These are phyloP conservation scores for Effrenium voratum DNA, from an alignment of 73 alveolate genomes.

Conservation along the genomic window DNA sequence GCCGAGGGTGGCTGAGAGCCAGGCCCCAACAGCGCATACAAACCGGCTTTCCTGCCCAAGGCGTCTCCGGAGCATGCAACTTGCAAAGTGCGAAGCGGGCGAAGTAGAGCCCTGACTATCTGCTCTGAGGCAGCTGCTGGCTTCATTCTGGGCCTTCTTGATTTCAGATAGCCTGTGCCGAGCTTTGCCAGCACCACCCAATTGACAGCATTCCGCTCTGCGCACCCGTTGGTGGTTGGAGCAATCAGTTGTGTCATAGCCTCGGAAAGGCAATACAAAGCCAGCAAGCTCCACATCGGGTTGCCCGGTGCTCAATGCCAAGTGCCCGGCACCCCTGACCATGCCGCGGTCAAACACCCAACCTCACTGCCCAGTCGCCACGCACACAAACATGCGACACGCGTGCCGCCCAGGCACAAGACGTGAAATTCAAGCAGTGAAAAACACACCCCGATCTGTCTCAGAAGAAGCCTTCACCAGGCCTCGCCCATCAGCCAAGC, in stretches of 20 bases:
- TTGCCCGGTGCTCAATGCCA: background rate
- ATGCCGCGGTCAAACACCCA: slow-evolving; percentile 76
- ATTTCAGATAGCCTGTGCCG: background rate
- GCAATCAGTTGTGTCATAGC: slow-evolving; percentile 75
- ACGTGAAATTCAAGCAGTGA: no score
- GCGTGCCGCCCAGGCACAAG: background rate
- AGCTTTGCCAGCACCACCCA: no score
- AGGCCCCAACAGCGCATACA: slow-evolving; percentile 93
- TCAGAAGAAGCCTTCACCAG: background rate
- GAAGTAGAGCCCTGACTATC: background rate
- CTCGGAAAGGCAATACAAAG: background rate
- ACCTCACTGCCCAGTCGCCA: background rate
- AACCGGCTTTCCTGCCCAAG: background rate
- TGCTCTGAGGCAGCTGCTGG: background rate
- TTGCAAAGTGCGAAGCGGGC: background rate
- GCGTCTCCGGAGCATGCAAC: background rate
- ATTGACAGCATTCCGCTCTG: no score
- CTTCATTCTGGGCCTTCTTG: background rate
- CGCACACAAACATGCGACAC: no score
- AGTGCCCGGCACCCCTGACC: slow-evolving; percentile 46
- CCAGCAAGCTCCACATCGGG: background rate
- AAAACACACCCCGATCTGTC: no score
- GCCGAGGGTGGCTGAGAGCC: background rate
- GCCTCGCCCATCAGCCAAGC: slow-evolving; percentile 70
- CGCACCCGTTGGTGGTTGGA: slow-evolving; percentile 22